Conservation (phyloP, 1,139 yeast genomes). For the Taphrina communis region DNA sequence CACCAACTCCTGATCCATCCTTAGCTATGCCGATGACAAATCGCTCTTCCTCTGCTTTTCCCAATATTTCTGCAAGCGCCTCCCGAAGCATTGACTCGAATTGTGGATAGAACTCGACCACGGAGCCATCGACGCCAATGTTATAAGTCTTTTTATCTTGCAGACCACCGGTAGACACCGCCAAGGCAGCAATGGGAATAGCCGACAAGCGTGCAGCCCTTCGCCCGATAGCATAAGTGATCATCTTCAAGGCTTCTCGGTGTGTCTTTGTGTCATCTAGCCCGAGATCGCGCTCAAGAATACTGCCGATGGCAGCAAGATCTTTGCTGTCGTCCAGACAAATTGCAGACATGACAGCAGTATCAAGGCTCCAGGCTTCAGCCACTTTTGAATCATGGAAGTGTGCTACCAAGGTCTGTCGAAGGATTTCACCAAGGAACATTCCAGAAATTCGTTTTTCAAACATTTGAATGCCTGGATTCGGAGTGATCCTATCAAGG, state of each 20-base stretch:
- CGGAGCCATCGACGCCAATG: slow-evolving; percentile 93
- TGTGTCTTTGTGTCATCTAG: slow-evolving; percentile 62
- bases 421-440: slow-evolving; percentile 87
- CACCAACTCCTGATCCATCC: slow-evolving; percentile 96
- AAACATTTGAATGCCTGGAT: slow-evolving; percentile 84
- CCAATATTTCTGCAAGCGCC: slow-evolving; percentile 62
- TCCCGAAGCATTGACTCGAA: slow-evolving; percentile 76
- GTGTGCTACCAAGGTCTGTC: slow-evolving; percentile 66
- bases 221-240: slow-evolving; percentile 77
- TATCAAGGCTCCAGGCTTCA: slow-evolving; percentile 76
- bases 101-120: slow-evolving; percentile 89
- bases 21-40: slow-evolving; percentile 79
- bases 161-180: slow-evolving; percentile 63
- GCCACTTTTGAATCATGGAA: slow-evolving; percentile 66
- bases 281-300: slow-evolving; percentile 48
- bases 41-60: slow-evolving; percentile 72
- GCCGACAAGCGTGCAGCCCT: slow-evolving; percentile 88
- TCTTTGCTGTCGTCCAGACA: slow-evolving; percentile 80
- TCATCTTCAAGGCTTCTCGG: slow-evolving; percentile 68
- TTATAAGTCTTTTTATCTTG: slow-evolving; percentile 69
- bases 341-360: slow-evolving; percentile 81
- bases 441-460: slow-evolving; percentile 93
- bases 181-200: slow-evolving; percentile 83
- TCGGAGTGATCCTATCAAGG: slow-evolving; percentile 76
- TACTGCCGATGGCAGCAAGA: slow-evolving; percentile 64